Conservation (phyloP, 129 eudicot genomes). For the Arctium minus region DNA sequence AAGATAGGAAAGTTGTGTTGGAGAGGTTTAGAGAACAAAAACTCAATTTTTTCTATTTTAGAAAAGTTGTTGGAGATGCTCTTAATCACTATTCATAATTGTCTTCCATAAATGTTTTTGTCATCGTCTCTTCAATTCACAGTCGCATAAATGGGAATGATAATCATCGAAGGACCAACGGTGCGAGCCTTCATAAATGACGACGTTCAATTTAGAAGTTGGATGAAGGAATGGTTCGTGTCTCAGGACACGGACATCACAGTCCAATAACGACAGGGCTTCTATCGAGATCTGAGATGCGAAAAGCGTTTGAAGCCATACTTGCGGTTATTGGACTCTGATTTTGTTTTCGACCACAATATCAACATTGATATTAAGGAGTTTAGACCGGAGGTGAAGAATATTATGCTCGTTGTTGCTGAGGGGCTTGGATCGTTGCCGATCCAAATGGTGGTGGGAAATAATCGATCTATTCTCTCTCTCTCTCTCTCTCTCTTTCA, state of each 20-base stretch:
- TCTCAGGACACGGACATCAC: slow-evolving; percentile 26
- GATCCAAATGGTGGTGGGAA: slow-evolving; percentile 66
- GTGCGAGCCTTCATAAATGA: slow-evolving; percentile 52
- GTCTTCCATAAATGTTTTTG: not conserved
- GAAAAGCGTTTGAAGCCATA: slow-evolving; percentile 49
- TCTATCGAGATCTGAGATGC: slow-evolving; percentile 57
- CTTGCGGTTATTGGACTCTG: slow-evolving; percentile 44
- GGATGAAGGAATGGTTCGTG: slow-evolving; percentile 43
- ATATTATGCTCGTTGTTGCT: slow-evolving; percentile 62
- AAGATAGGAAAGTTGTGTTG: too few relatives aligned
- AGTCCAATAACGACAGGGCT: slow-evolving; percentile 51
- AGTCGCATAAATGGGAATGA: slow-evolving; percentile 41
- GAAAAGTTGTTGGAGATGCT: too few relatives aligned
- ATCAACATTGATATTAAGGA: slow-evolving; percentile 46
- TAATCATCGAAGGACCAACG: slow-evolving; percentile 62
- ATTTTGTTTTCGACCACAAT: slow-evolving; percentile 46
- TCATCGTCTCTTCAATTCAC: not conserved
- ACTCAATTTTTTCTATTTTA: too few relatives aligned
- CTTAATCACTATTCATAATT: not conserved
- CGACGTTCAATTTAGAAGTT: slow-evolving; percentile 40
- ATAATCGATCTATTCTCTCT: not conserved
- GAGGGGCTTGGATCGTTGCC: slow-evolving; percentile 65
- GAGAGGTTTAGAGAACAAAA: too few relatives aligned
- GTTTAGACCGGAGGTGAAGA: slow-evolving; percentile 51
- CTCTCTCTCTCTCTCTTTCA: too few relatives aligned